phyloP scores from a whole-genome alignment of 1,284 basidiomycete genomes.

The Cryptococcus sp. region DNA sequence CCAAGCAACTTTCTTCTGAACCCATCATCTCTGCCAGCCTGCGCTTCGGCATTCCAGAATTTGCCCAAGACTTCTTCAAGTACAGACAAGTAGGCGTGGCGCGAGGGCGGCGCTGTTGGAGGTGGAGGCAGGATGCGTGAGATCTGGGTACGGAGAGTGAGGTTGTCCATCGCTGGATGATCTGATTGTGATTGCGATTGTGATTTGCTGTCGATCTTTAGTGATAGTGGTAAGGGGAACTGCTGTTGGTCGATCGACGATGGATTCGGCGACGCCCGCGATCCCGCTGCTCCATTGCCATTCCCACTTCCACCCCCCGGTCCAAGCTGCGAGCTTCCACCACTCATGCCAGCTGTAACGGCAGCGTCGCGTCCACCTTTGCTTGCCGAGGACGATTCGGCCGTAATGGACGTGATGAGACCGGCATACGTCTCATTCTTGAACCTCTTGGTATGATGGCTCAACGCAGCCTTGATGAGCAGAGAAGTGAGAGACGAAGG shows the following conservation, averaged over 20 bases:
- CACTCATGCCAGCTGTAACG: not conserved
- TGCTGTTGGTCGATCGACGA: not conserved
- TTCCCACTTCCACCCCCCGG: not conserved
- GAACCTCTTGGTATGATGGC: constrained; percentile 49
- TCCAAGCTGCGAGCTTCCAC: not conserved
- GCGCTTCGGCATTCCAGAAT: constrained; percentile 35
- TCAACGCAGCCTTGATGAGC: constrained; percentile 40
- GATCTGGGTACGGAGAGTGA: constrained; percentile 31
- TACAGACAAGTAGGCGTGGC: constrained; percentile 38
- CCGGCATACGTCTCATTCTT: constrained; percentile 48
- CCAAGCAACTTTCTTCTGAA: constrained; percentile 9
- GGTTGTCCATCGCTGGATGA: constrained; percentile 3
- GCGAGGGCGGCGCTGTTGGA: constrained; percentile 35
- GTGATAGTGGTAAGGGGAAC: not conserved
- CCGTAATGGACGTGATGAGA: constrained; percentile 46
- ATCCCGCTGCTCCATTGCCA: too few species aligned
- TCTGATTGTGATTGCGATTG: not conserved
- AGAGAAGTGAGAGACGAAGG: constrained; percentile 36
- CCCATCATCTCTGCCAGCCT: constrained; percentile 24
- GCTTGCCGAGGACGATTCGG: constrained; percentile 20
- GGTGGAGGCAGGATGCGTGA: constrained; percentile 41
- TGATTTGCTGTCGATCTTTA: not conserved
- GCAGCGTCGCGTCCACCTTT: not conserved
- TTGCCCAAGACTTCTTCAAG: constrained; percentile 49
- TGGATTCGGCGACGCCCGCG: not conserved